Conservation (phyloP, 345 rosid genomes). For the Acer yangbiense region DNA sequence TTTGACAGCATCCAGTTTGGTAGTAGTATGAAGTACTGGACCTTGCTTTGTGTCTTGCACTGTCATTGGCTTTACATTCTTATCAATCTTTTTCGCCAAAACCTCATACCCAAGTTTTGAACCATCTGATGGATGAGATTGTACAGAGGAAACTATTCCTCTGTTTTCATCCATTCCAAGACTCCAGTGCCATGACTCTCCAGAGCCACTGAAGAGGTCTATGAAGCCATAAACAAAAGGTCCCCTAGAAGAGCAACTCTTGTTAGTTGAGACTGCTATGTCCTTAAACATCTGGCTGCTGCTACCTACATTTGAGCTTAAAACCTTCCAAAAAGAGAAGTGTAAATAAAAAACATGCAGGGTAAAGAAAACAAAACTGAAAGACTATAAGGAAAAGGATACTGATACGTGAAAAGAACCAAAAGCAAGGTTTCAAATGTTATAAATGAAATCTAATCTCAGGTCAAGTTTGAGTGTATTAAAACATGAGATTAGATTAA, state of each 20-base stretch:
- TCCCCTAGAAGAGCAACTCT: conserved; percentile 44
- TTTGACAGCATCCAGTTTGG: conserved; percentile 51
- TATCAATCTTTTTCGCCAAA: conserved; percentile 41
- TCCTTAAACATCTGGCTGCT: conserved; percentile 42
- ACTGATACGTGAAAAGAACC: not conserved
- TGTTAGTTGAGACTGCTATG: conserved; percentile 43
- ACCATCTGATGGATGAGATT: conserved; percentile 43
- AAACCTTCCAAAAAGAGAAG: conserved; percentile 43
- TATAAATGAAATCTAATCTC: not conserved
- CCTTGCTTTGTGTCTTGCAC: conserved; percentile 48
- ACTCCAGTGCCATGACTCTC: conserved; percentile 82
- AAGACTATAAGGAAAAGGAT: not conserved
- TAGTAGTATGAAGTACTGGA: conserved; percentile 33
- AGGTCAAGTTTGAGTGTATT: not conserved
- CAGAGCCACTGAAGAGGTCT: conserved; percentile 84
- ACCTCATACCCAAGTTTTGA: conserved; percentile 37
- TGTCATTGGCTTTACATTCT: conserved; percentile 42
- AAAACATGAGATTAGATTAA: not conserved
- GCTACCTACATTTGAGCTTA: conserved; percentile 39
- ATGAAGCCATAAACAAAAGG: conserved; percentile 85
- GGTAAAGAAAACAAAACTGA: not conserved
- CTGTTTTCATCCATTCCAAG: conserved; percentile 63
- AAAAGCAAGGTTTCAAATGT: not conserved
- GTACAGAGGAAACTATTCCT: conserved; percentile 45
- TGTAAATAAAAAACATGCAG: conserved; percentile 12